Base-by-base conservation (phyloP, 148 eudicot genomes). In the Fagopyrum homotropicum region DNA sequence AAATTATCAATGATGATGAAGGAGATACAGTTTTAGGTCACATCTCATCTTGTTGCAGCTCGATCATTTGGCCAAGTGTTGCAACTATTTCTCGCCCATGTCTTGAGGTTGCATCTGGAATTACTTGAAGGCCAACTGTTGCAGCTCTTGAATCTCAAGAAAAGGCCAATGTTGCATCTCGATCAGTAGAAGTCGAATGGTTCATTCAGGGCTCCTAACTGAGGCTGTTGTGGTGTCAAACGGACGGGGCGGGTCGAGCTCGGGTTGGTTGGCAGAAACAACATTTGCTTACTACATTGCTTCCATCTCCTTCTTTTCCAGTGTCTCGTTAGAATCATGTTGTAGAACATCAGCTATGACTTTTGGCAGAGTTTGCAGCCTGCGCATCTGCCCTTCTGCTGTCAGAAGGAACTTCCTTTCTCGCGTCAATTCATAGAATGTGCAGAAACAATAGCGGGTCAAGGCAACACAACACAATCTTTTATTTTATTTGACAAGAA, bases 131-230 rank as follows among this genome's bases (percentile, higher is more conserved):
- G 26, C 26, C 26, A 22, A 22, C 26, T 22, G 26, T 22, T 22
- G 26, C 26, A 22, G 26, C 26, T 22, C 26, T 22, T 22, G 26
- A 22, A 22, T 22, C 26, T 22, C 26, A 22, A 22, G 26, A 22
- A 22, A 22, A 22, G 26, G 26, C 26, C 26, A 22, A 85, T 88
- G 80, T 80, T 95, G 82, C 92, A 87, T 82, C 74, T 92, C 78
- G 98, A 94, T 84, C 26, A 22, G 26, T 0, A 22, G 26, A 22
- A 81, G 72, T 88, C 4, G 92, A 89, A 48, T 84, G 7, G 71
- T 82, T 51, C 84, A 81, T 47, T 77, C 88, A 2, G 93, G 91
- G 75, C 55, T 95, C 73, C 77, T 92, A 69, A 90, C 91, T 7
- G 89, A 92, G 45, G 94, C 92, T 51, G 86, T 85, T 26, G 85